These are phyloP conservation scores for Arachnomyces sp. DNA, from an alignment of 2,329 filamentous ascomycete species.

Conservation along the genomic window DNA sequence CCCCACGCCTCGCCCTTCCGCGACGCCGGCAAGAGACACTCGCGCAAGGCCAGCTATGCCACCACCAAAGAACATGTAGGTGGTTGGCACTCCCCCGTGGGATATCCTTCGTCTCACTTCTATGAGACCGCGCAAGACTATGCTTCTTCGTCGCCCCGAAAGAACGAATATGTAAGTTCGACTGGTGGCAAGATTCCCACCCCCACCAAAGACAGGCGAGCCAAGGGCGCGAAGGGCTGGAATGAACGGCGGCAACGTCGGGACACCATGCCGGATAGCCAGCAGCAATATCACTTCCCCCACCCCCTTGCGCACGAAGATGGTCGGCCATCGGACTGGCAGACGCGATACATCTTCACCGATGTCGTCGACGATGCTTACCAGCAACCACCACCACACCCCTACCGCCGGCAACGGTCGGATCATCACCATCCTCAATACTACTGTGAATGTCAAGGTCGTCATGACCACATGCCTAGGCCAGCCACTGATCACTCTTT, in stretches of 20 bases:
- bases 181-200: constrained; percentile 33
- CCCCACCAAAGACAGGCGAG: constrained; percentile 15
- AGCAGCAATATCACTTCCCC: neutral
- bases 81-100: constrained; percentile 33
- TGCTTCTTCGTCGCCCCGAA: constrained; percentile 42
- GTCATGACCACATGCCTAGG: constrained; percentile 17
- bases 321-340: constrained; percentile 30
- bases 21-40: constrained; percentile 39
- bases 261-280: neutral
- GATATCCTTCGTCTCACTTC: constrained; percentile 38
- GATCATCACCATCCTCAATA: constrained; percentile 4
- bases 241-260: neutral
- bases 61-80: constrained; percentile 34
- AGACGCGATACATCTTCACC: constrained; percentile 47
- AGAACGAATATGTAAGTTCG: constrained; percentile 61
- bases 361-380: constrained; percentile 50
- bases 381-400: constrained; percentile 17
- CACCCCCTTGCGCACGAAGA: constrained; percentile 28
- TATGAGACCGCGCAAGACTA: constrained; percentile 41
- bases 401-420: constrained; percentile 1
- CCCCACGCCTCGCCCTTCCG: constrained; percentile 37
- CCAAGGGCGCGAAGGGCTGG: neutral
- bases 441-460: constrained; percentile 4
- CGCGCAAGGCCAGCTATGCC: constrained; percentile 49
- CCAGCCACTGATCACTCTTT: constrained; percentile 44